These are phyloP conservation scores for Colletotrichum nymphaeae DNA, from an alignment of 2,329 filamentous ascomycete genomes.

Conservation along the genomic window DNA sequence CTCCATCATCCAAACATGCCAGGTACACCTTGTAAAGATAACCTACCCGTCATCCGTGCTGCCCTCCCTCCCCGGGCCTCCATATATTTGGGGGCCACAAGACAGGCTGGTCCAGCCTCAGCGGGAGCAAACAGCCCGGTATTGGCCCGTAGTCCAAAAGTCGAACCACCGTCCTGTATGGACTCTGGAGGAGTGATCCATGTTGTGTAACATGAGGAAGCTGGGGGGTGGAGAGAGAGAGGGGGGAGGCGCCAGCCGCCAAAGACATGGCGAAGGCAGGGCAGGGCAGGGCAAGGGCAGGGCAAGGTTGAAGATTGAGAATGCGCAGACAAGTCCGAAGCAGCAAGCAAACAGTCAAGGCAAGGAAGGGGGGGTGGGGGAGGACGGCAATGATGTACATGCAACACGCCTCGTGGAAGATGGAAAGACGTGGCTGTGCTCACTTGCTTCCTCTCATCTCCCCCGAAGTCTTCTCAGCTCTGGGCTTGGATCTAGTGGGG, in stretches of 20 bases:
- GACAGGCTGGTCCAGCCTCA: not conserved
- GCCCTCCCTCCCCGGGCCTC: not conserved
- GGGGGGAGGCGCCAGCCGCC: too few species aligned
- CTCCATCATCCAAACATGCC: too few species aligned
- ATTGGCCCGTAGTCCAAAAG: not conserved
- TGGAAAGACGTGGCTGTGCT: conserved; percentile 13
- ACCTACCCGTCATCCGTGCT: not conserved
- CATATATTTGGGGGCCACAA: not conserved
- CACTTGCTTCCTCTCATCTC: not conserved
- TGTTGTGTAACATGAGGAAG: not conserved
- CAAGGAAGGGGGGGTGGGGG: not conserved
- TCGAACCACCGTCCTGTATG: conserved; percentile 2
- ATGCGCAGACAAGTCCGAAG: not conserved
- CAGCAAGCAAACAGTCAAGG: not conserved
- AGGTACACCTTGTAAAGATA: too few species aligned
- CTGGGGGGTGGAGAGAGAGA: not conserved
- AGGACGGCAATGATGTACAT: not conserved
- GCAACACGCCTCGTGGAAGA: not conserved
- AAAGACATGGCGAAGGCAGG: conserved; percentile 4
- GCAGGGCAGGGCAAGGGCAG: not conserved
- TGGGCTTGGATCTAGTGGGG: not conserved
- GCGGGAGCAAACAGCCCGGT: not conserved
- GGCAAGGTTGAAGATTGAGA: not conserved
- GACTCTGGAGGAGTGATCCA: conserved; percentile 1
- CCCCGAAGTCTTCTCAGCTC: not conserved